Base-by-base conservation (phyloP, 2,329 filamentous ascomycete genomes). In the Claviceps africana region DNA sequence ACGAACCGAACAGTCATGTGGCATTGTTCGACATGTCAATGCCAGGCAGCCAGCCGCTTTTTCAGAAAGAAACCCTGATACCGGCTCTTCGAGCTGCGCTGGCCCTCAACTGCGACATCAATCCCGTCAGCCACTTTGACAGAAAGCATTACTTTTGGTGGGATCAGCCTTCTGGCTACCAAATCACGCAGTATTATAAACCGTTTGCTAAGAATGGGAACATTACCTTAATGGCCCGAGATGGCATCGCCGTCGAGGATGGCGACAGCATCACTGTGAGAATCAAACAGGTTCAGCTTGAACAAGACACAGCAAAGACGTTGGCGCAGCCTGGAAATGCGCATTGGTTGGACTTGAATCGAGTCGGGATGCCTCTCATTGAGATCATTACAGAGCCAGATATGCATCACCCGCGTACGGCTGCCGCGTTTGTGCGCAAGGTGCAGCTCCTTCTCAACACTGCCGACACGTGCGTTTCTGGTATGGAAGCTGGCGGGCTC, bases 101-200 rank as follows among this genome's bases (percentile, higher is more conserved):
- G 48, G 88, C 89, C 0, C 73, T 98, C 45, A 79, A 84, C 53
- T 97, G 93, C 67, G 71, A 82, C 1, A 77, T 97, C 50, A 85
- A 94, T 63, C 73, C 70, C 1, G 76, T 79, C 59, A 95, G 89
- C 66, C 81, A 80, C 51, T 98, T 96, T 70, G 93, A 98, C 67
- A 78, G 93, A 57, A 98, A 98, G 67, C 93, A 98, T 68, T 98
- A 98, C 69, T 97, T 98, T 68, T 95, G 96, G 73, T 95, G 93
- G 79, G 93, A 98, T 67, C 93, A 98, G 67, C 93, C 93, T 0
- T 79, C 88, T 0, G 93, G 93, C 0, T 98, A 98, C 67, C 93
- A 98, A 67, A 95, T 98, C 56, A 98, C 93, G 1, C 93, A 98
- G 64, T 97, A 91, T 70, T 96, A 97, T 66, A 72, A 81, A 53